Conservation (phyloP, 192 early-diverging fungal genomes). For the Blastocladiella britannica region DNA sequence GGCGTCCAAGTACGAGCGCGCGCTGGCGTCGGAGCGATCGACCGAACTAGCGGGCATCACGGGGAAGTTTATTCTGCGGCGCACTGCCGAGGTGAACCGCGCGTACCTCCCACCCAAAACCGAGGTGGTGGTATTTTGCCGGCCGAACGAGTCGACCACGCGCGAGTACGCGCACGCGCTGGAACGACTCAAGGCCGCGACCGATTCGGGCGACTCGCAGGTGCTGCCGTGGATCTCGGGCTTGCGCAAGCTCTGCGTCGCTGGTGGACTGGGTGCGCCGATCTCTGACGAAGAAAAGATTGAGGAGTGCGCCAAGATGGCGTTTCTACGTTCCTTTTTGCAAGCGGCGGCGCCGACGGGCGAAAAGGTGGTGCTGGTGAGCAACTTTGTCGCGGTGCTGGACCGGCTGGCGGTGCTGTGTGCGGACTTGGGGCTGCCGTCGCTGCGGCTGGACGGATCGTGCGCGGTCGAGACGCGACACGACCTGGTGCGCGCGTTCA, state of each 20-base stretch:
- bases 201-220: conserved; percentile 12
- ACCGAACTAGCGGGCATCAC: conserved; percentile 18
- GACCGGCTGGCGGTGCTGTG: conserved; percentile 32
- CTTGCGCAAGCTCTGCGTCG: conserved; percentile 20
- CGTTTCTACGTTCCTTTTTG: conserved; percentile 3
- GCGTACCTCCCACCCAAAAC: conserved; percentile 36
- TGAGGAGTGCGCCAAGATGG: conserved; percentile 12
- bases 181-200: conserved; percentile 7
- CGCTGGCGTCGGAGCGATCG: neutral
- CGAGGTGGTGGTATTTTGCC: conserved; percentile 31
- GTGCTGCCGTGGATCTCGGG: conserved; percentile 23
- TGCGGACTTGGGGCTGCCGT: conserved; percentile 8
- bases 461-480: conserved; percentile 17
- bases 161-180: conserved; percentile 13
- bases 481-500: conserved; percentile 22
- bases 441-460: conserved; percentile 35
- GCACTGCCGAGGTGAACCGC: conserved; percentile 26
- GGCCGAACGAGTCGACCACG: conserved; percentile 19
- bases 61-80: conserved; percentile 31
- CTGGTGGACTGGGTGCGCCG: conserved; percentile 6
- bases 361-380: conserved; percentile 42
- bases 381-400: conserved; percentile 40
- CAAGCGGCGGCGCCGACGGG: conserved; percentile 6
- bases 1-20: neutral
- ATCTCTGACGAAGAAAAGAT: conserved; percentile 6